Conservation (phyloP, 2,329 filamentous ascomycete genomes). For the Hymenoscyphus albidus region DNA sequence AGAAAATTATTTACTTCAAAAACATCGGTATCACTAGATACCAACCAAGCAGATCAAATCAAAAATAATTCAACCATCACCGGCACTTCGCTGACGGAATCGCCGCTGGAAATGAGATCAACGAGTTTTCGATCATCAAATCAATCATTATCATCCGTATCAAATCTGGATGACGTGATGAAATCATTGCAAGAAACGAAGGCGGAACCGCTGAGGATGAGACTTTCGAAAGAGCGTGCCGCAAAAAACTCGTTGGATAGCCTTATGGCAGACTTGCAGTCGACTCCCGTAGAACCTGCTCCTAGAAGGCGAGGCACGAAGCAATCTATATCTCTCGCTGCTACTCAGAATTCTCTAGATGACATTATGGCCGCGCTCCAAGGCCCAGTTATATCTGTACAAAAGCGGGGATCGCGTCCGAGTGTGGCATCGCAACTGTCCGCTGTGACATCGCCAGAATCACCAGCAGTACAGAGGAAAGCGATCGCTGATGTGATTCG, state of each 20-base stretch:
- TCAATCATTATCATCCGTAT: background rate
- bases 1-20: background rate
- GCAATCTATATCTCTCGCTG: constrained; percentile 1
- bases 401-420: background rate
- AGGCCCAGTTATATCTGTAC: background rate
- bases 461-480: background rate
- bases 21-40: background rate
- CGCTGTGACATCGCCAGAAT: background rate
- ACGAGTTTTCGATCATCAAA: background rate
- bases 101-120: background rate
- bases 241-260: constrained; percentile 14
- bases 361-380: constrained; percentile 5
- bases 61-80: background rate
- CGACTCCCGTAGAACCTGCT: constrained; percentile 10
- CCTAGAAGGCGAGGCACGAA: constrained; percentile 10
- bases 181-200: constrained; percentile 2
- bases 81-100: background rate
- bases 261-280: constrained; percentile 12
- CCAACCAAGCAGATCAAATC: background rate
- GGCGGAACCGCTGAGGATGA: background rate
- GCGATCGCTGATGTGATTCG: background rate
- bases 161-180: constrained; percentile 4
- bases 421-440: background rate
- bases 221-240: background rate
- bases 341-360: constrained; percentile 3